Conservation (phyloP, 1,284 basidiomycete genomes). For the Peniophora sp. region DNA sequence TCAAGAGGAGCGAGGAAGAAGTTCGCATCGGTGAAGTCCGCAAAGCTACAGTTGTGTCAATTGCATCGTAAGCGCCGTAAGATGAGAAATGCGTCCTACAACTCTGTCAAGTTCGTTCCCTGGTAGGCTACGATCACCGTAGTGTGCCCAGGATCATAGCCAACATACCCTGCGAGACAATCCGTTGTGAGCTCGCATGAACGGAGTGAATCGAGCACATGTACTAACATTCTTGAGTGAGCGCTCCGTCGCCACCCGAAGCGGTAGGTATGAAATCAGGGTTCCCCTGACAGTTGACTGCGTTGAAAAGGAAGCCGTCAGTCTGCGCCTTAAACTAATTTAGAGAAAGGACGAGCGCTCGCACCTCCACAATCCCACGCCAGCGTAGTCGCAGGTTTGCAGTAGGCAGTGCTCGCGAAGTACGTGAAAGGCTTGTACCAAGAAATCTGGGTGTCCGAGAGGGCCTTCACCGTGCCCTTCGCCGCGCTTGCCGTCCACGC, state of each 20-base stretch:
- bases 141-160: conserved; percentile 31
- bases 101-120: conserved; percentile 37
- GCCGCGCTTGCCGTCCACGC: too few relatives aligned
- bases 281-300: conserved; percentile 45
- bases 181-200: neutral
- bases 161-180: conserved; percentile 30
- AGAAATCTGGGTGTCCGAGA: conserved; percentile 24
- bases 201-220: neutral
- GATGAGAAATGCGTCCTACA: conserved; percentile 26
- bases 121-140: conserved; percentile 45
- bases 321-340: neutral
- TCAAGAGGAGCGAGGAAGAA: conserved; percentile 32
- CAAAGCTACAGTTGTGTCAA: conserved; percentile 22
- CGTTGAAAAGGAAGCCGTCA: conserved; percentile 5
- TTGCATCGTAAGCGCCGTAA: neutral
- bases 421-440: conserved; percentile 44
- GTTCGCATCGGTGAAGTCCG: conserved; percentile 47
- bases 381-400: conserved; percentile 32
- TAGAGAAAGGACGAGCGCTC: conserved; percentile 10
- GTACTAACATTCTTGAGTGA: conserved; percentile 38
- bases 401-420: conserved; percentile 52
- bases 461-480: too few relatives aligned
- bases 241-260: conserved; percentile 49
- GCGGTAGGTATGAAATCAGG: conserved; percentile 44
- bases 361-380: conserved; percentile 55